Percentiles rank a stretch among this genome's conserved stretches.
Conservation (phyloP, 2,329 filamentous ascomycete species). For the Colletotrichum siamense region DNA sequence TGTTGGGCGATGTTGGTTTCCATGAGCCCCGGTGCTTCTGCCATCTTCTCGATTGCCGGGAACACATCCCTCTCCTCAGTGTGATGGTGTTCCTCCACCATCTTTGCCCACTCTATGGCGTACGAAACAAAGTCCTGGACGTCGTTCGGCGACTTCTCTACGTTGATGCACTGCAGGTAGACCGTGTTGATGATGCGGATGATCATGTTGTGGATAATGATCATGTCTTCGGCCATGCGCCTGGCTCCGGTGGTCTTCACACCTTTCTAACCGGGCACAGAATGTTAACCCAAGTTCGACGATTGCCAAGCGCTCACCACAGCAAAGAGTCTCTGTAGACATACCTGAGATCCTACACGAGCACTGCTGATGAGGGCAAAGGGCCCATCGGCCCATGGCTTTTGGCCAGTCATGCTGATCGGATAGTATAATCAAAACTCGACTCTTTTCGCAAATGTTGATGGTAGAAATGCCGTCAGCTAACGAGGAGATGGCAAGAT, state of each 20-base stretch:
- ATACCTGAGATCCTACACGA: constrained; percentile 28
- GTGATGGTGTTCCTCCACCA: constrained; percentile 35
- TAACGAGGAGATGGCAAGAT: background rate
- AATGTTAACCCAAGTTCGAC: background rate
- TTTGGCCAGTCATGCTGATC: constrained; percentile 4
- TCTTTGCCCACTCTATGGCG: constrained; percentile 26
- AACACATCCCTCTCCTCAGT: constrained; percentile 38
- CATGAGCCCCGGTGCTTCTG: constrained; percentile 32
- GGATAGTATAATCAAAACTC: background rate
- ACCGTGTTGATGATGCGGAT: constrained; percentile 33
- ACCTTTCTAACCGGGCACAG: constrained; percentile 8
- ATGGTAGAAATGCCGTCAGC: background rate
- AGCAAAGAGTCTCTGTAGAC: background rate
- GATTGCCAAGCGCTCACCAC: background rate
- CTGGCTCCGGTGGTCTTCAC: constrained; percentile 25
- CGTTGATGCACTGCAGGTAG: constrained; percentile 28
- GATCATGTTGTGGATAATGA: constrained; percentile 34
- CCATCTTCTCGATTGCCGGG: constrained; percentile 32
- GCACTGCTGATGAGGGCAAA: constrained; percentile 33
- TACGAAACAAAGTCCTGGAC: constrained; percentile 33
- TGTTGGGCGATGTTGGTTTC: constrained; percentile 39
- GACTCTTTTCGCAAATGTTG: background rate
- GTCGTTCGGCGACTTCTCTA: constrained; percentile 26
- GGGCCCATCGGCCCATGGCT: constrained; percentile 38
- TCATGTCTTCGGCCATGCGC: constrained; percentile 33